Conservation (phyloP, 2,329 filamentous ascomycete species). For the Pestalotiopsis fici region DNA sequence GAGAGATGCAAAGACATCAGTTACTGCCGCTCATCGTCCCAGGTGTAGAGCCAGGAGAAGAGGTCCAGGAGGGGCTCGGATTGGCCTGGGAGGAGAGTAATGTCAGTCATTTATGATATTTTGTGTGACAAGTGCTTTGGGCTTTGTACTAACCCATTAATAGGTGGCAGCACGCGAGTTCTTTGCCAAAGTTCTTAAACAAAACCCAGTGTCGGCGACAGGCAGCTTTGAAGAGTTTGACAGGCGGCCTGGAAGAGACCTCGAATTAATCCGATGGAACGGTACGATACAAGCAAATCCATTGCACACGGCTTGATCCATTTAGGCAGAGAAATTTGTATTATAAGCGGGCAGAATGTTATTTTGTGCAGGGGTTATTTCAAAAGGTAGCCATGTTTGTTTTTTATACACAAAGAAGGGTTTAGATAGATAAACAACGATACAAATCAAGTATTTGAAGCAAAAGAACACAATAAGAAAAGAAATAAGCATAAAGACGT, state of each 20-base stretch:
- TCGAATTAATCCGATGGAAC: neutral
- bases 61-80: neutral
- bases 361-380: too few relatives aligned
- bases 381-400: too few relatives aligned
- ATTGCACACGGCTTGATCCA: too few relatives aligned
- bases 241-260: neutral
- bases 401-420: too few relatives aligned
- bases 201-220: neutral
- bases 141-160: accelerated
- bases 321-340: too few relatives aligned
- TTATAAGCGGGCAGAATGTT: too few relatives aligned
- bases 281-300: too few relatives aligned
- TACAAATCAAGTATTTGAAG: too few relatives aligned
- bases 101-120: neutral
- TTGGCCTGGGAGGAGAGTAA: neutral
- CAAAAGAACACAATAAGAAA: too few relatives aligned
- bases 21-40: neutral
- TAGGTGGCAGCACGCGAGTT: neutral
- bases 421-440: too few relatives aligned
- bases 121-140: accelerated
- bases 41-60: neutral
- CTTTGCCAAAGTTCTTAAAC: neutral
- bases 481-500: too few relatives aligned
- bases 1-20: neutral
- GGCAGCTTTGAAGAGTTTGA: neutral